phyloP scores from a whole-genome alignment of 106 monocot genomes.

The Ottelia alismoides region DNA sequence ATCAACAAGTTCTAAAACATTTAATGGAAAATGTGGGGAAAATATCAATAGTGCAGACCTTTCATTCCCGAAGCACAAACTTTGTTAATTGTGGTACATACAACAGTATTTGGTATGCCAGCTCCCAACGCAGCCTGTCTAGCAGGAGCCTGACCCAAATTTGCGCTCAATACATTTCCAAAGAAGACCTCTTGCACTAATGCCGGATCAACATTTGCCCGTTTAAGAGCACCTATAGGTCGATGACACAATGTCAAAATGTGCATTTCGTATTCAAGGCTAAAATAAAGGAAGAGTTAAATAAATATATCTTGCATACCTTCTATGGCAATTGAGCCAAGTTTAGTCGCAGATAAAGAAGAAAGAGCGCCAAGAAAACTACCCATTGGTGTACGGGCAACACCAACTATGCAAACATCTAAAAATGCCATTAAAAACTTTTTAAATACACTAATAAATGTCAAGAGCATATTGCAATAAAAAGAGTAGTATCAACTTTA shows the following conservation, averaged over 20 bases:
- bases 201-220: slow-evolving; percentile 77
- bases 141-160: slow-evolving; percentile 97
- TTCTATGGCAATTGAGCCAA: slow-evolving; percentile 81
- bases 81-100: slow-evolving; percentile 91
- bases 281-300: too few relatives aligned
- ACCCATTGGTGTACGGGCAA: slow-evolving; percentile 92
- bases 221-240: slow-evolving; percentile 60
- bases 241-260: not conserved
- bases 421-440: too few relatives aligned
- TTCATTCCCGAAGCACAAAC: slow-evolving; percentile 99
- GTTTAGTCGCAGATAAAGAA: slow-evolving; percentile 89
- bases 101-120: slow-evolving; percentile 81
- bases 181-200: slow-evolving; percentile 95
- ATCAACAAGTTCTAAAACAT: not conserved
- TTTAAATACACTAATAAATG: too few relatives aligned
- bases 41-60: slow-evolving; percentile 28
- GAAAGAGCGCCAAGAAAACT: slow-evolving; percentile 94
- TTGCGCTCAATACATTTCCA: slow-evolving; percentile 98
- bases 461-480: too few relatives aligned
- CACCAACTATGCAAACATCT: slow-evolving; percentile 96
- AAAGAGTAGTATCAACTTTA: too few relatives aligned
- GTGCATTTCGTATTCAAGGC: not conserved
- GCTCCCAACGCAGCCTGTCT: slow-evolving; percentile 97
- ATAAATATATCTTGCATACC: slow-evolving; percentile 34
- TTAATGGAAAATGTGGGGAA: not conserved